Evolutionary conservation across 1,284 basidiomycete species (phyloP), one percentile per base, ranked within the genome.

Genomic region (Grifola frondosa): DNA sequence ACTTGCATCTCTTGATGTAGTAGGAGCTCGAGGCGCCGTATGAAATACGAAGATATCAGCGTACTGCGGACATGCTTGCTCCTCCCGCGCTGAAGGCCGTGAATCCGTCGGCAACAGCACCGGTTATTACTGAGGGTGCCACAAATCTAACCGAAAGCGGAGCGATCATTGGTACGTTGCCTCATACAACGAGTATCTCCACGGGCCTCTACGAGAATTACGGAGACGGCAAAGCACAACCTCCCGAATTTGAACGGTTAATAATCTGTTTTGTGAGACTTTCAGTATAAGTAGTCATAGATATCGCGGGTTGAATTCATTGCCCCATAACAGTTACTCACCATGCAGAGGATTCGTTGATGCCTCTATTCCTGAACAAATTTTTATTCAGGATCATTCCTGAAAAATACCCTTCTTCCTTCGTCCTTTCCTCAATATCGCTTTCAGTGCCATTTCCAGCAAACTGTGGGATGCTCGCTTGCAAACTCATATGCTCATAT

Each of bases 11-110:
- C 44, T 29, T 32, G 43, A 41, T 45, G 22, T 40, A 78, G 75
- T 75, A 79, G 58, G 75, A 79, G 53, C 64, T 78, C 10, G 66
- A 64, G 30, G 48, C 77, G 2, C 63, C 69, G 1, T 80, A 78
- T 48, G 66, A 72, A 41, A 62, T 77, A 42, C 75, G 74, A 56
- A 63, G 65, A 40, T 77, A 78, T 51, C 54, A 74, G 40, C 65
- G 76, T 37, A 62, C 52, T 3, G 44, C 62, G 3, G 63, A 68
- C 5, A 40, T 53, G 37, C 45, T 48, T 6, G 75, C 74, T 5
- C 75, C 75, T 1, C 57, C 64, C 17, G 66, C 65, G 41, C 53
- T 67, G 6, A 57, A 54, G 32, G 46, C 47, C 16, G 49, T 65
- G 16, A 59, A 66, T 40, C 64, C 65, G 25, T 46, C 64, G 36